A percentile compares a stretch with the other conserved stretches of the same genome.
phyloP scores from a whole-genome alignment of 2,329 filamentous ascomycete genomes.

The Exophiala oligosperma region DNA sequence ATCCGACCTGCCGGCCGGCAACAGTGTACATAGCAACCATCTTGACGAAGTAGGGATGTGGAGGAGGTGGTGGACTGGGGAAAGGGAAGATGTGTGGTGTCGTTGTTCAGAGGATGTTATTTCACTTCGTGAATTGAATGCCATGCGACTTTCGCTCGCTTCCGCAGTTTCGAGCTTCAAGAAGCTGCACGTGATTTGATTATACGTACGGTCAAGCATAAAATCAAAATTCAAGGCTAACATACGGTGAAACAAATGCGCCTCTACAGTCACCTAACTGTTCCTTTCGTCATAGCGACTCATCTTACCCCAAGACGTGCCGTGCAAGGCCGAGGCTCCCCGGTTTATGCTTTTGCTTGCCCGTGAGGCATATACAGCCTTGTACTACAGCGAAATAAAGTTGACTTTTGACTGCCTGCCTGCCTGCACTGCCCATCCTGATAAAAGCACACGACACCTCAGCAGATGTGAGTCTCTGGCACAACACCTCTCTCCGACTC shows the following conservation, averaged over 20 bases:
- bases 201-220: not conserved
- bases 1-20: slow-evolving; percentile 53
- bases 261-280: too few species aligned
- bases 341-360: not conserved
- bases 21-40: slow-evolving; percentile 55
- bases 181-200: not conserved
- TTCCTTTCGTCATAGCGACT: too few species aligned
- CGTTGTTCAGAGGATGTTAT: not conserved
- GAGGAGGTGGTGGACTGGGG: not conserved
- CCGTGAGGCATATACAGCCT: not conserved
- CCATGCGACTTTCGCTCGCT: not conserved
- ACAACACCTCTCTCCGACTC: too few species aligned
- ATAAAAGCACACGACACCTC: not conserved
- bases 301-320: not conserved
- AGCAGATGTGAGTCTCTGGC: not conserved
- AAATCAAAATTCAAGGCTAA: not conserved
- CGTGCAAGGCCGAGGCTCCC: not conserved
- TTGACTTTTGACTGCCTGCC: not conserved
- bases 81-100: not conserved
- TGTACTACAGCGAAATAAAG: too few species aligned
- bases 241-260: too few species aligned
- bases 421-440: not conserved
- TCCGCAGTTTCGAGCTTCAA: not conserved
- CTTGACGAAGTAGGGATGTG: slow-evolving; percentile 32
- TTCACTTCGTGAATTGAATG: too few species aligned